A percentile compares a stretch with the other conserved stretches of the same genome.
These are phyloP conservation scores for Neocallimastix lanati DNA, from an alignment of 192 early-diverging fungal species.

Conservation along the genomic window DNA sequence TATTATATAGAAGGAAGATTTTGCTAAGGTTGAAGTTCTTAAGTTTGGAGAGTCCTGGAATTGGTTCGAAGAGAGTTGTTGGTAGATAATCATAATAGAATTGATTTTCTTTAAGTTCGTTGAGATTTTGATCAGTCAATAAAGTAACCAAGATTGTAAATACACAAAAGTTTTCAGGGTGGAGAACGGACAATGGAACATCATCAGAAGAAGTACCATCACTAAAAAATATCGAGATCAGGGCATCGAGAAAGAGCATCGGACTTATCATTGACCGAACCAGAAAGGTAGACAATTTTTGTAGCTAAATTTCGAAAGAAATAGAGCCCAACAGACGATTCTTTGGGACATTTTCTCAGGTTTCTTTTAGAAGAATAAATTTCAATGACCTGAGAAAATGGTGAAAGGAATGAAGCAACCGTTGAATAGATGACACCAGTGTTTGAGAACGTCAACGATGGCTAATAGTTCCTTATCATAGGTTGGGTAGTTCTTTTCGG, in stretches of 20 bases:
- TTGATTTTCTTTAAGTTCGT: no score
- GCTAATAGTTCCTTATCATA: conserved; percentile 18
- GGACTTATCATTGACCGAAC: conserved; percentile 6
- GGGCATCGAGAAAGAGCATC: conserved; percentile 9
- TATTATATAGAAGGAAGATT: no score
- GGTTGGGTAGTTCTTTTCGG: conserved; percentile 13
- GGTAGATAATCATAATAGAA: no score
- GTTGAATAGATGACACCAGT: conserved; percentile 15
- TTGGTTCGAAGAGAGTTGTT: no score
- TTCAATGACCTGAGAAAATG: conserved; percentile 18
- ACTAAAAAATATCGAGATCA: no score
- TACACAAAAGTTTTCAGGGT: no score
- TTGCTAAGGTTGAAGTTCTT: no score
- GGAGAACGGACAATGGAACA: no score
- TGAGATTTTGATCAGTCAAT: no score
- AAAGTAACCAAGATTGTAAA: no score
- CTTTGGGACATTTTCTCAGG: conserved; percentile 7
- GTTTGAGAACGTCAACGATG: conserved; percentile 11
- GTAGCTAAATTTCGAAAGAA: conserved; percentile 4
- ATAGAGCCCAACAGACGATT: conserved; percentile 12
- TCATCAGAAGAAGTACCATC: no score
- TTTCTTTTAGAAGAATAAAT: conserved; percentile 13
- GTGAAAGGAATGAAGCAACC: conserved; percentile 2
- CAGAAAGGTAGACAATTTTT: conserved; percentile 8
- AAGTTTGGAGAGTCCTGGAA: no score